Conservation (phyloP, 2,329 filamentous ascomycete species). For the Tolypocladium sp. region DNA sequence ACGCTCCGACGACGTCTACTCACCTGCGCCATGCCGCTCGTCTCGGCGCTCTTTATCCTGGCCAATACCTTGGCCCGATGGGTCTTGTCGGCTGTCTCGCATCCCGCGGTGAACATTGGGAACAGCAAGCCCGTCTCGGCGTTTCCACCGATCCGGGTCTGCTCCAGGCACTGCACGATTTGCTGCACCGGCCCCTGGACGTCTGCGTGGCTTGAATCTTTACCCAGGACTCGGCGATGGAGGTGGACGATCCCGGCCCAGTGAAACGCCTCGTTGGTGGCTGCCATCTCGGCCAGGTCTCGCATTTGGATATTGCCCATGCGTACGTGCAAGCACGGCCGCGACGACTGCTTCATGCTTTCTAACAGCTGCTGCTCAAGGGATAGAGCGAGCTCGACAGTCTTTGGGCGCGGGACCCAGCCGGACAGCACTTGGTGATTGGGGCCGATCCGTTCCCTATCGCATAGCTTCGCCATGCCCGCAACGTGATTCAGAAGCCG, state of each 20-base stretch:
- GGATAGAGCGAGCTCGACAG: slow-evolving; percentile 39
- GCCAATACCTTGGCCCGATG: slow-evolving; percentile 54
- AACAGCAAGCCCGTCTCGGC: slow-evolving; percentile 71
- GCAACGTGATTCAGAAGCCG: slow-evolving; percentile 71
- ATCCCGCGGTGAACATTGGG: slow-evolving; percentile 76
- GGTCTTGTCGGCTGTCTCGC: slow-evolving; percentile 50
- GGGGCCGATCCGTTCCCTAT: slow-evolving; percentile 51
- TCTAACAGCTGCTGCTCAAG: slow-evolving; percentile 54
- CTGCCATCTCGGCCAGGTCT: slow-evolving; percentile 54
- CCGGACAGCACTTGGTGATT: slow-evolving; percentile 25
- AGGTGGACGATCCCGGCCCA: slow-evolving; percentile 71
- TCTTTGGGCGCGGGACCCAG: slow-evolving; percentile 47
- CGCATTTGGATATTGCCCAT: slow-evolving; percentile 39
- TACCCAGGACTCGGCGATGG: slow-evolving; percentile 61
- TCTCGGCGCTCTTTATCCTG: slow-evolving; percentile 58
- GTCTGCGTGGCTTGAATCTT: slow-evolving; percentile 42
- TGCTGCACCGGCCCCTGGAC: slow-evolving; percentile 55
- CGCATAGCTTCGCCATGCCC: slow-evolving; percentile 59
- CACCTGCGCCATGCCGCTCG: slow-evolving; percentile 69
- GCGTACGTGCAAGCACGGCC: slow-evolving; percentile 37
- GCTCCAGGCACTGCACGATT: slow-evolving; percentile 53
- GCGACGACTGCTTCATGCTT: slow-evolving; percentile 35
- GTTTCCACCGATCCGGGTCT: slow-evolving; percentile 55
- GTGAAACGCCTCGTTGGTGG: slow-evolving; percentile 71
- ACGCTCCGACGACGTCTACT: slow-evolving; percentile 12